These are phyloP conservation scores for Graphiopsis chlorocephala DNA, from an alignment of 2,329 filamentous ascomycete genomes.

Conservation along the genomic window DNA sequence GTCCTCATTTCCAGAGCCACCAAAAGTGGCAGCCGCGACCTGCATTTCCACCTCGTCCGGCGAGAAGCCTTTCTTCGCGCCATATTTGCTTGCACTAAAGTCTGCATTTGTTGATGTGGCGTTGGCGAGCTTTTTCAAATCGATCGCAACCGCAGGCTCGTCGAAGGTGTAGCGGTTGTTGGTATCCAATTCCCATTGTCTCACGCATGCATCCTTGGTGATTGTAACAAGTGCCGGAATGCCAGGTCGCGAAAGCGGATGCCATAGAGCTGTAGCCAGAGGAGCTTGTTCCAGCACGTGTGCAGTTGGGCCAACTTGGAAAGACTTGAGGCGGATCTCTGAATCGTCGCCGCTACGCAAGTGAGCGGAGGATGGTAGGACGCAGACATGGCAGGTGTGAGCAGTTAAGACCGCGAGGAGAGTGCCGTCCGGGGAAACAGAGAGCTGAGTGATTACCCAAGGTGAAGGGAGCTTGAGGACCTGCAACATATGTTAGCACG, in stretches of 20 bases:
- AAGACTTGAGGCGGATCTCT: slow-evolving; percentile 77
- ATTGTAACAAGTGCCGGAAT: slow-evolving; percentile 82
- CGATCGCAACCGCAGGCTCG: slow-evolving; percentile 75
- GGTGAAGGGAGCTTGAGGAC: slow-evolving; percentile 74
- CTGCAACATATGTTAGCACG: slow-evolving; percentile 42
- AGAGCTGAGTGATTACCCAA: slow-evolving; percentile 78
- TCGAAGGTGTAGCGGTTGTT: slow-evolving; percentile 85
- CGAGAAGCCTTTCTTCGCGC: slow-evolving; percentile 78
- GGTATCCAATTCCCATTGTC: slow-evolving; percentile 86
- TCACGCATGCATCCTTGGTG: slow-evolving; percentile 81
- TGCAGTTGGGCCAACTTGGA: slow-evolving; percentile 86
- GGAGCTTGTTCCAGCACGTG: slow-evolving; percentile 84
- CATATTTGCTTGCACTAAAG: slow-evolving; percentile 71
- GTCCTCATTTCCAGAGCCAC: slow-evolving; percentile 60
- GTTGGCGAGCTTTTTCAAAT: slow-evolving; percentile 84
- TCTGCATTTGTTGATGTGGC: slow-evolving; percentile 79
- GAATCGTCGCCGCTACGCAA: slow-evolving; percentile 66
- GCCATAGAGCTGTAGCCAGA: slow-evolving; percentile 82
- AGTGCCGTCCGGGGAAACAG: slow-evolving; percentile 77
- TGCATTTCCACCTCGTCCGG: slow-evolving; percentile 92
- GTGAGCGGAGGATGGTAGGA: slow-evolving; percentile 78
- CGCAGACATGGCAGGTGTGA: slow-evolving; percentile 82
- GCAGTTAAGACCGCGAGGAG: slow-evolving; percentile 82
- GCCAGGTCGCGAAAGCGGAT: slow-evolving; percentile 74
- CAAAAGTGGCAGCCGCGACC: slow-evolving; percentile 86